Conservation (phyloP, 148 eudicot genomes). For the Limonium bicolor region DNA sequence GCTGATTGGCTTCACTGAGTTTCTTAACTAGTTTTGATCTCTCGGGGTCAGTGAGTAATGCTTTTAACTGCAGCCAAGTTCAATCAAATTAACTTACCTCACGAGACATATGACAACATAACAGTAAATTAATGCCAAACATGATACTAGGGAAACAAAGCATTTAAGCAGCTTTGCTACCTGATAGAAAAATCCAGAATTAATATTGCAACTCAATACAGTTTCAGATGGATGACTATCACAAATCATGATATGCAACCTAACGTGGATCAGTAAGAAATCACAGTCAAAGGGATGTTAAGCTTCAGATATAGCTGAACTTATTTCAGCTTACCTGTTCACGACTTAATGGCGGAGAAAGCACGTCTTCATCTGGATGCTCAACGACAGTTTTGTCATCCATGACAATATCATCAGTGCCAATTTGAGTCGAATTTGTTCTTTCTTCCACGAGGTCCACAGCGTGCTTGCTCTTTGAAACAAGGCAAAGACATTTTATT, state of each 20-base stretch:
- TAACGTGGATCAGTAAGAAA: not conserved
- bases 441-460: no score
- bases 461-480: no score
- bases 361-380: constrained; percentile 18
- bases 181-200: not conserved
- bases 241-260: no score
- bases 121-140: not conserved
- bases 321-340: constrained; percentile 28
- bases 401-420: constrained; percentile 14
- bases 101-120: not conserved
- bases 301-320: not conserved
- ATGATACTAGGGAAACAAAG: not conserved
- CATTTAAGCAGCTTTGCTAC: not conserved
- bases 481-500: no score
- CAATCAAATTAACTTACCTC: not conserved
- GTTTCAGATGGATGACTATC: not conserved
- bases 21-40: constrained; percentile 71
- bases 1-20: constrained; percentile 97
- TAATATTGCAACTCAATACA: not conserved
- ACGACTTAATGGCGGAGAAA: constrained; percentile 24
- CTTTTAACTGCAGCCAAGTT: constrained; percentile 40
- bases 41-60: constrained; percentile 58
- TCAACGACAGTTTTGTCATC: constrained; percentile 15
- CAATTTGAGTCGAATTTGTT: constrained; percentile 24
- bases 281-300: not conserved